A percentile compares a stretch with the other conserved stretches of the same genome.
Evolutionary conservation across 257 asterid species (phyloP).

Genomic region (Solanum peruvianum): DNA sequence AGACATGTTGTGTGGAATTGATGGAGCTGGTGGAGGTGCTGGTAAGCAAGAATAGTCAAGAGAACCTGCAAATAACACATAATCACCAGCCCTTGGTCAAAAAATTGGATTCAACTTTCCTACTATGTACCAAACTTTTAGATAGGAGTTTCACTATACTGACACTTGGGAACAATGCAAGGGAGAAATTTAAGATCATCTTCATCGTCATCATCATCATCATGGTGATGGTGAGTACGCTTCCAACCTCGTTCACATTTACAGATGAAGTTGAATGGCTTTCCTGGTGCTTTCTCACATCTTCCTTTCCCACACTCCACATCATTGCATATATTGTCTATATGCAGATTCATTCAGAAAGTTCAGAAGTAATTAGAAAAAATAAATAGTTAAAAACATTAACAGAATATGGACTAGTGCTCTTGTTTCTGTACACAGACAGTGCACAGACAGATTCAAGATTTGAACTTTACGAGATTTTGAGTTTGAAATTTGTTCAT

Average conservation of each 20-base stretch:
- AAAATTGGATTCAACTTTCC: neutral
- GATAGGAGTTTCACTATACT: neutral
- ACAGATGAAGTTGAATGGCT: constrained; percentile 47
- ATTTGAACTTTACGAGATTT: neutral
- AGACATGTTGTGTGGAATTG: constrained; percentile 41
- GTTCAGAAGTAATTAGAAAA: neutral
- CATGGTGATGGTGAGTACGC: constrained; percentile 40
- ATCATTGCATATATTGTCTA: constrained; percentile 33
- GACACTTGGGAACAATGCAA: constrained; percentile 63
- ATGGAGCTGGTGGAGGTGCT: constrained; percentile 57
- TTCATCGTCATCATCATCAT: constrained; percentile 17
- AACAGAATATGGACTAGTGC: neutral
- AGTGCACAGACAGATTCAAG: neutral
- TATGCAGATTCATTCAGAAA: neutral
- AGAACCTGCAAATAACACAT: constrained; percentile 30
- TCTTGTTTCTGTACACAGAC: neutral
- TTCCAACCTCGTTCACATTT: constrained; percentile 58
- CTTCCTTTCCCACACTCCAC: constrained; percentile 73
- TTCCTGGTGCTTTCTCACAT: constrained; percentile 33
- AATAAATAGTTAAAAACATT: neutral
- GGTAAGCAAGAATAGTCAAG: constrained; percentile 76
- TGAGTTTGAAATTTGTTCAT: neutral
- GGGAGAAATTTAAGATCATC: constrained; percentile 41
- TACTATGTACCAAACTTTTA: neutral
- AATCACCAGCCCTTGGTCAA: neutral